A percentile compares a stretch with the other conserved stretches of the same genome.
Evolutionary conservation across 2,329 filamentous ascomycete species (phyloP).

Genomic region (Teratosphaeria viscida): DNA sequence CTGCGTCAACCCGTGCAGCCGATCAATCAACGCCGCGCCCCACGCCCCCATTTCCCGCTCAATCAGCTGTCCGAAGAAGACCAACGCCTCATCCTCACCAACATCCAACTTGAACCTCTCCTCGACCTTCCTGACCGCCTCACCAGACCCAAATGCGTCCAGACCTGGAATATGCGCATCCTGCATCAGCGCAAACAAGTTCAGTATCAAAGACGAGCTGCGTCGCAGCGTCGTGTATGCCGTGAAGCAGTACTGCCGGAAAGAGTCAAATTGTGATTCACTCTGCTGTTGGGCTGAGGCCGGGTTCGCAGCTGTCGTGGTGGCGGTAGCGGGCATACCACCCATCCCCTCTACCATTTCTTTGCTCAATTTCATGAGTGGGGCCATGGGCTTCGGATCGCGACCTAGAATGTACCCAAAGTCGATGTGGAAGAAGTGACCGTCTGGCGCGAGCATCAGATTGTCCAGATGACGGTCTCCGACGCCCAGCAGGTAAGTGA

Average conservation of each 20-base stretch:
- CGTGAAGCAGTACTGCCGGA: constrained; percentile 93
- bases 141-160: constrained; percentile 41
- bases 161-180: constrained; percentile 97
- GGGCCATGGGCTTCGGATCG: constrained; percentile 94
- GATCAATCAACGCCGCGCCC: constrained; percentile 89
- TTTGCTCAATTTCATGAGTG: constrained; percentile 90
- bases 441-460: constrained; percentile 77
- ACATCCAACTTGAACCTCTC: constrained; percentile 89
- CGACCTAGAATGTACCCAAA: constrained; percentile 97
- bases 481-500: constrained; percentile 93
- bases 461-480: constrained; percentile 95
- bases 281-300: constrained; percentile 1
- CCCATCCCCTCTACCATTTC: constrained; percentile 99
- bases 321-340: constrained; percentile 38
- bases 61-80: constrained; percentile 79
- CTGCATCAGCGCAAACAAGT: constrained; percentile 92
- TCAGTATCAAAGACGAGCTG: constrained; percentile 80
- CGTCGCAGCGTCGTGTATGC: constrained; percentile 88
- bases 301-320: neutral
- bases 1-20: constrained; percentile 87
- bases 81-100: constrained; percentile 81
- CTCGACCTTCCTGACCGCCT: constrained; percentile 72
- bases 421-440: constrained; percentile 95
- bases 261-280: constrained; percentile 61
- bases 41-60: constrained; percentile 83